Base-by-base conservation (phyloP, 179 eudicot genomes). In the Amaranthus tricolor region DNA sequence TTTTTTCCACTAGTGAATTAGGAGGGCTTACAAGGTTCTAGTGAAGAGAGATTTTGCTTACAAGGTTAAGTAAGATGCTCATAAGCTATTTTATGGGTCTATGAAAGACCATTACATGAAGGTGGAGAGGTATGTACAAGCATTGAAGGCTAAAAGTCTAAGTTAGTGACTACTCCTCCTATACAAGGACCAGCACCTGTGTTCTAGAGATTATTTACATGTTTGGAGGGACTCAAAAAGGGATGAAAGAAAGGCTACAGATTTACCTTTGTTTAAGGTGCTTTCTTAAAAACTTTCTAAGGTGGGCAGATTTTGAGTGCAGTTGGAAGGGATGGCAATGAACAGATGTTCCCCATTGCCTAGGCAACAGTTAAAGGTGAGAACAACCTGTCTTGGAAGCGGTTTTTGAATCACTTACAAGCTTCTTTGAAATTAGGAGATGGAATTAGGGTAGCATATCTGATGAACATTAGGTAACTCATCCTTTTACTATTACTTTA, bases 31-130 rank as follows among this genome's bases (percentile, higher is more conserved):
- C 15, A 63, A 11, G 57, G 59, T 52, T 2, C 3, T 51, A 0
- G 45, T 63, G 7, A 10, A 6, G 5, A 51, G 1, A 11, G 7
- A 10, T 2, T 52, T 50, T 40, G 51, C 76, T 7, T 73, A 73
- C 17, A 73, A 53, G 9, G 21, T 73, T 4, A 73, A 73, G 6
- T 62, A 62, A 40, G 5, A 17, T 3, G 76, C 76, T 2, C 76
- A 73, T 17, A 73, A 52, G 44, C n/a, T 20, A 17, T 17, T 73
- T 5, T 53, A 73, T 73, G 69, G 76, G 0, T 21, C 71, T 9
- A 74, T 64, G 56, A 51, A 74, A 14, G 63, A 74, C 6, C 77
- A 55, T 17, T 74, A 62, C 14, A 6, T 6, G 15, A 62, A 74
- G 43, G 14, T 64, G 0, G 62, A 48, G 2, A 4, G 57, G 13